Evolutionary conservation across 1,284 basidiomycete genomes (phyloP).

Genomic region (Cryptococcus neoformans): DNA sequence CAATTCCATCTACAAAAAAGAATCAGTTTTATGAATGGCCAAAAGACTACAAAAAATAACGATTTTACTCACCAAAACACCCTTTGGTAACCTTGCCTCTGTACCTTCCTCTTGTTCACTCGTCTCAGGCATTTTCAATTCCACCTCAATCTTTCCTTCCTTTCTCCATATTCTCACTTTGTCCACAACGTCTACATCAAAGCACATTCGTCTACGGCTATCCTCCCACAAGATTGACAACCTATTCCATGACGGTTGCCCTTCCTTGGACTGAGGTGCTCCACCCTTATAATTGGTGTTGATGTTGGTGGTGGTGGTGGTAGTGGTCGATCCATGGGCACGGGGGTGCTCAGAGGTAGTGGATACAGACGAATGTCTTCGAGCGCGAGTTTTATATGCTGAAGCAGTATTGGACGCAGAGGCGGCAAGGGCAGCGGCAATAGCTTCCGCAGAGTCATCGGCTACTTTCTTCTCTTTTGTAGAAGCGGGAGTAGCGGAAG

Average conservation of each 20-base stretch:
- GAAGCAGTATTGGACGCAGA: constrained; percentile 34
- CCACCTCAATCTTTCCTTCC: constrained; percentile 81
- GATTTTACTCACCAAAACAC: constrained; percentile 44
- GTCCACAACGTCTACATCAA: constrained; percentile 83
- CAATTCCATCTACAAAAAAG: constrained; percentile 37
- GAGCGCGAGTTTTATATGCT: constrained; percentile 25
- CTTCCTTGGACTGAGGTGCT: background rate
- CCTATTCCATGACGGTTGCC: constrained; percentile 17
- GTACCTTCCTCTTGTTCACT: constrained; percentile 7
- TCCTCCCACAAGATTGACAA: constrained; percentile 72
- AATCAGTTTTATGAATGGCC: background rate
- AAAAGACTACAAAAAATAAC: constrained; percentile 35
- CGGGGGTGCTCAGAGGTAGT: constrained; percentile 2
- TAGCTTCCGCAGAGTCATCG: constrained; percentile 12
- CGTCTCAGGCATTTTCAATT: constrained; percentile 52
- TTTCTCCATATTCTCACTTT: constrained; percentile 73
- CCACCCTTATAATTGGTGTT: background rate
- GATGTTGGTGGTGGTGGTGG: background rate
- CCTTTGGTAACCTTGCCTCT: constrained; percentile 30
- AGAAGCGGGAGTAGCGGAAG: background rate
- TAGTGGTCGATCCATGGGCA: background rate
- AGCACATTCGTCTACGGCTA: constrained; percentile 76
- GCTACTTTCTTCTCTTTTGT: background rate
- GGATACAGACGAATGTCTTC: constrained; percentile 26
- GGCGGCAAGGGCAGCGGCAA: constrained; percentile 20